Conservation (phyloP, 345 rosid genomes). For the Populus alba region DNA sequence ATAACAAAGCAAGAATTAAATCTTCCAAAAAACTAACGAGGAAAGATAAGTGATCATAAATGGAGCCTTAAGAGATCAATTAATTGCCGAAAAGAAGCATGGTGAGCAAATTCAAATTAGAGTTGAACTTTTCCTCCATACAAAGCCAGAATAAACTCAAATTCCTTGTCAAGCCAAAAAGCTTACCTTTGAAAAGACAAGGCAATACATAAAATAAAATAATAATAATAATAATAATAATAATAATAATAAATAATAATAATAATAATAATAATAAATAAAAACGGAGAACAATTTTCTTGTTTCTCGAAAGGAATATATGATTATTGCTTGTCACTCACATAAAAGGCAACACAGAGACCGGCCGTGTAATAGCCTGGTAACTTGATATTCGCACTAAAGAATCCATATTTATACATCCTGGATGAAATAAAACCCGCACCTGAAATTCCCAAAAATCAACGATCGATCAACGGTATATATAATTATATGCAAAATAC, state of each 20-base stretch:
- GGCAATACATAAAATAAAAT: too few species aligned
- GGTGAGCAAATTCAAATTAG: neutral
- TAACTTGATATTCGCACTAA: conserved; percentile 82
- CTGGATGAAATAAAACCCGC: conserved; percentile 86
- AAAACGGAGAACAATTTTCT: neutral
- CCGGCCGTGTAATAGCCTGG: conserved; percentile 88
- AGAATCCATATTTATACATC: conserved; percentile 77
- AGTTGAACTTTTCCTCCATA: neutral
- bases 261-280: too few species aligned
- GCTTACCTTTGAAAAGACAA: neutral
- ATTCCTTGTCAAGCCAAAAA: neutral
- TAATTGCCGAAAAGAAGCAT: neutral
- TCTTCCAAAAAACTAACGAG: neutral
- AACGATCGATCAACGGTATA: neutral
- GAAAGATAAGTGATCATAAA: neutral
- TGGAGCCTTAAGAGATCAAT: neutral
- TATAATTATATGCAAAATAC: neutral
- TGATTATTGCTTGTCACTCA: conserved; percentile 17
- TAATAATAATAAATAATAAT: too few species aligned
- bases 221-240: too few species aligned
- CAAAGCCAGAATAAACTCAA: neutral
- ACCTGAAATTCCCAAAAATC: conserved; percentile 39
- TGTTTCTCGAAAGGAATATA: neutral
- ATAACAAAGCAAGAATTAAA: neutral
- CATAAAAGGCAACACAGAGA: conserved; percentile 82